phyloP scores from a whole-genome alignment of 179 eudicot species.

The Vitellaria paradoxa region DNA sequence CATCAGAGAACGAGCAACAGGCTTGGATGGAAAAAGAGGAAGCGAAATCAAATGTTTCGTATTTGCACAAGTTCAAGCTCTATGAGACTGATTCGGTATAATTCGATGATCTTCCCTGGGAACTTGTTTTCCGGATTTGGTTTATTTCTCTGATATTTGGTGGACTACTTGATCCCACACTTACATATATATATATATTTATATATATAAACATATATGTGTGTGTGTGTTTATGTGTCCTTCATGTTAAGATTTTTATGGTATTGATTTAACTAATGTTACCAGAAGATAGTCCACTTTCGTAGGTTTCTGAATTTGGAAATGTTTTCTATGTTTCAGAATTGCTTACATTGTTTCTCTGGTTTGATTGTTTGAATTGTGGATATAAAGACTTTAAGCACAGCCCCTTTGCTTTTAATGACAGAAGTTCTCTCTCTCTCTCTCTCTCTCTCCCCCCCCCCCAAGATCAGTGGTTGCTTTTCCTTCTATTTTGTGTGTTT shows the following conservation, averaged over 20 bases:
- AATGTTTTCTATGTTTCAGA: not conserved
- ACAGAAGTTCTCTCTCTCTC: too few relatives aligned
- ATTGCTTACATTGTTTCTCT: not conserved
- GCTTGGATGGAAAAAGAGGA: conserved; percentile 24
- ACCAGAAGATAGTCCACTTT: not conserved
- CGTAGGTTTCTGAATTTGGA: not conserved
- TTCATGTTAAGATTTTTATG: not conserved
- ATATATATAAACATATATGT: too few relatives aligned
- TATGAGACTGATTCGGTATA: conserved; percentile 90
- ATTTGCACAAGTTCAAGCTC: conserved; percentile 73
- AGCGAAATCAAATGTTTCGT: conserved; percentile 23
- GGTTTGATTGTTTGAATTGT: not conserved
- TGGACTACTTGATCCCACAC: too few relatives aligned
- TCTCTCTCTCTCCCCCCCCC: too few relatives aligned
- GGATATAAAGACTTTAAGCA: not conserved
- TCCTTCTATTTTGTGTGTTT: not conserved
- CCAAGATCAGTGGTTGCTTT: not conserved
- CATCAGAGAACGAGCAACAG: conserved; percentile 22
- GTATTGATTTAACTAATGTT: not conserved
- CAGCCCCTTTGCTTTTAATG: not conserved
- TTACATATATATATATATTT: not conserved
- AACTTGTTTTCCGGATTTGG: conserved; percentile 2
- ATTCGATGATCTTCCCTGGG: not conserved
- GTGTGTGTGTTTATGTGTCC: too few relatives aligned
- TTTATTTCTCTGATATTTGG: conserved; percentile 6